Evolutionary conservation across 805 yeast genomes (phyloP).

Genomic region (Pichia sporocuriosa): DNA sequence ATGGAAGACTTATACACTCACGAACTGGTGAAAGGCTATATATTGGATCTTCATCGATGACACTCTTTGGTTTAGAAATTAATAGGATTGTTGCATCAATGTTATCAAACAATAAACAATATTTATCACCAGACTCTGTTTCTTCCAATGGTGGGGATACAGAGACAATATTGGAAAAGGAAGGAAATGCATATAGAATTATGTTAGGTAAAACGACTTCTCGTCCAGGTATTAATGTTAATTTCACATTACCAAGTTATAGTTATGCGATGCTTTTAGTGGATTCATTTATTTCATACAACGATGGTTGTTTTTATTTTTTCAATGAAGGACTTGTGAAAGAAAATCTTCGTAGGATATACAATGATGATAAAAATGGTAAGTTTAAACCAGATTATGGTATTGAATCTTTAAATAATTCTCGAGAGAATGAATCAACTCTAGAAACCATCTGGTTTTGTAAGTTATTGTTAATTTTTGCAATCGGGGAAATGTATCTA

Average conservation of each 20-base stretch:
- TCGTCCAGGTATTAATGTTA: slow-evolving; percentile 60
- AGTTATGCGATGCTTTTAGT: slow-evolving; percentile 69
- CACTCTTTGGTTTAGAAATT: slow-evolving; percentile 70
- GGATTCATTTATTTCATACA: slow-evolving; percentile 70
- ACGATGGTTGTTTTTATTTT: slow-evolving; percentile 80
- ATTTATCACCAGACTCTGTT: background rate
- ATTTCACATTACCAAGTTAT: slow-evolving; percentile 68
- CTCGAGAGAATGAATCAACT: slow-evolving; percentile 43
- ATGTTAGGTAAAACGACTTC: slow-evolving; percentile 62
- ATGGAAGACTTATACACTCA: slow-evolving; percentile 66
- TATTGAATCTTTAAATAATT: slow-evolving; percentile 17
- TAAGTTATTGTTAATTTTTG: slow-evolving; percentile 64
- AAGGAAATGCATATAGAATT: slow-evolving; percentile 70
- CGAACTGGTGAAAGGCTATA: slow-evolving; percentile 70
- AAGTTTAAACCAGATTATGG: slow-evolving; percentile 28
- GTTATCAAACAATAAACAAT: slow-evolving; percentile 5
- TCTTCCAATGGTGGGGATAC: slow-evolving; percentile 8
- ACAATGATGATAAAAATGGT: slow-evolving; percentile 38
- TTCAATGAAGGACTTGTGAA: slow-evolving; percentile 78
- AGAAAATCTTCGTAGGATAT: slow-evolving; percentile 55
- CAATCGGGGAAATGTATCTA: slow-evolving; percentile 76
- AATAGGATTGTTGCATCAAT: slow-evolving; percentile 39
- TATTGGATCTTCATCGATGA: slow-evolving; percentile 80
- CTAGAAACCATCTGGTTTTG: slow-evolving; percentile 78
- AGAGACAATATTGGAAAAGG: slow-evolving; percentile 56